These are phyloP conservation scores for Mercurialis annua DNA, from an alignment of 345 rosid genomes.

Conservation along the genomic window DNA sequence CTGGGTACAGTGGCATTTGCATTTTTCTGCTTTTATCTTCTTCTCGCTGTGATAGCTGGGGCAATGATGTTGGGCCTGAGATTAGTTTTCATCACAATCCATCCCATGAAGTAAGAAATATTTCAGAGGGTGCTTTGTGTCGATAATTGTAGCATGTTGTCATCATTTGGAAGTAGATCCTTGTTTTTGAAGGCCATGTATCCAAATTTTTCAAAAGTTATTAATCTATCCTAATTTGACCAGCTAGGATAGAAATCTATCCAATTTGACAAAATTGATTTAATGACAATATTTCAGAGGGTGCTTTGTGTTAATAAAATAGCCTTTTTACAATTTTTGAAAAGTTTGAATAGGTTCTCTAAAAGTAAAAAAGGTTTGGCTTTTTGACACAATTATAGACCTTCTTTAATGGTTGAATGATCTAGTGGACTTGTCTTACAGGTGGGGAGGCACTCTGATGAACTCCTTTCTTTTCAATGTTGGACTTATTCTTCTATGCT, in stretches of 20 bases:
- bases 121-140: conserved; percentile 1
- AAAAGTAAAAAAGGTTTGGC: neutral
- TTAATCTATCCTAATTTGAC: no score
- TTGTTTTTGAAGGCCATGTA: no score
- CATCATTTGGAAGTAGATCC: no score
- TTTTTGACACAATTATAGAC: no score
- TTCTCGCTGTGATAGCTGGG: conserved; percentile 93
- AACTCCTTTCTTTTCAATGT: conserved; percentile 99
- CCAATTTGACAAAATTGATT: no score
- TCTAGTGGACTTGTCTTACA: conserved; percentile 30
- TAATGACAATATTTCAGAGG: no score
- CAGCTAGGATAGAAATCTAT: no score
- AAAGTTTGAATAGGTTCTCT: conserved; percentile 20
- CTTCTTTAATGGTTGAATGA: conserved; percentile 29
- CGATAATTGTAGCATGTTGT: neutral
- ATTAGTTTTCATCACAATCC: conserved; percentile 82
- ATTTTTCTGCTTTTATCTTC: conserved; percentile 92
- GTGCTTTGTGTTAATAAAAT: no score
- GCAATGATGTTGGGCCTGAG: conserved; percentile 97
- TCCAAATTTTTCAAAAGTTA: no score
- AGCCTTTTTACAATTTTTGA: no score
- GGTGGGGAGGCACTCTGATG: conserved; percentile 99
- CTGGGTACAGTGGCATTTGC: conserved; percentile 94
- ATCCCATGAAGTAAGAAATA: conserved; percentile 86
- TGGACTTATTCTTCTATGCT: conserved; percentile 86